phyloP scores from a whole-genome alignment of 2,329 filamentous ascomycete species.

The Blastomyces parvus region DNA sequence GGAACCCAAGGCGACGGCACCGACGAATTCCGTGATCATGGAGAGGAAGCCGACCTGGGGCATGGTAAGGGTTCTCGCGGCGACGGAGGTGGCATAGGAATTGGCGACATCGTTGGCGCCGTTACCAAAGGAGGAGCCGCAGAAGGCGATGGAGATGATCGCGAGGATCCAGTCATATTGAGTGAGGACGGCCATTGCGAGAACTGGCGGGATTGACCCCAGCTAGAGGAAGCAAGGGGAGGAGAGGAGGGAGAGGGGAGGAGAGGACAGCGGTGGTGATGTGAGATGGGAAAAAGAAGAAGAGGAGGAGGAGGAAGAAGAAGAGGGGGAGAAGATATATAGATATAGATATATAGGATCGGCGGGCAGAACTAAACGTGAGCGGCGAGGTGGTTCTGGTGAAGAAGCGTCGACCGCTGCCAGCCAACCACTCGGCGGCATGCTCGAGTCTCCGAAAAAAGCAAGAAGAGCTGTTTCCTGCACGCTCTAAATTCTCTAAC shows the following conservation, averaged over 20 bases:
- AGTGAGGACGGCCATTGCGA: constrained; percentile 15
- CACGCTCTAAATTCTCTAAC: too few species aligned
- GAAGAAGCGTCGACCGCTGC: neutral
- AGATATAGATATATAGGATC: neutral
- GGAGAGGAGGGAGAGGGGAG: neutral
- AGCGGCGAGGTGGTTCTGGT: too few species aligned
- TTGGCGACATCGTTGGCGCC: constrained; percentile 46
- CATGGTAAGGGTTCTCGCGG: constrained; percentile 45
- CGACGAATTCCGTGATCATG: constrained; percentile 43
- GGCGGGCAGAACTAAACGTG: too few species aligned
- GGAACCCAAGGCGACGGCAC: constrained; percentile 44
- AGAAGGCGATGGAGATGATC: constrained; percentile 31
- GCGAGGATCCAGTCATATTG: constrained; percentile 36
- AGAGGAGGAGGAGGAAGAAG: neutral
- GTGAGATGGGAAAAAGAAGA: neutral
- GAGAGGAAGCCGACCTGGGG: constrained; percentile 43
- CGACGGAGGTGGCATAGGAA: constrained; percentile 45
- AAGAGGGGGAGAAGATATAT: neutral
- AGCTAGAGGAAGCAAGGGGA: neutral
- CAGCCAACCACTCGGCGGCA: neutral
- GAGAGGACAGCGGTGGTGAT: neutral
- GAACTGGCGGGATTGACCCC: neutral
- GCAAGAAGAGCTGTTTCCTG: too few species aligned
- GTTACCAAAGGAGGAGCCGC: constrained; percentile 30
- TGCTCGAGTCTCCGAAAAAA: neutral